Base-by-base conservation (phyloP, 305 asterid genomes). In the Solanum hybrid region DNA sequence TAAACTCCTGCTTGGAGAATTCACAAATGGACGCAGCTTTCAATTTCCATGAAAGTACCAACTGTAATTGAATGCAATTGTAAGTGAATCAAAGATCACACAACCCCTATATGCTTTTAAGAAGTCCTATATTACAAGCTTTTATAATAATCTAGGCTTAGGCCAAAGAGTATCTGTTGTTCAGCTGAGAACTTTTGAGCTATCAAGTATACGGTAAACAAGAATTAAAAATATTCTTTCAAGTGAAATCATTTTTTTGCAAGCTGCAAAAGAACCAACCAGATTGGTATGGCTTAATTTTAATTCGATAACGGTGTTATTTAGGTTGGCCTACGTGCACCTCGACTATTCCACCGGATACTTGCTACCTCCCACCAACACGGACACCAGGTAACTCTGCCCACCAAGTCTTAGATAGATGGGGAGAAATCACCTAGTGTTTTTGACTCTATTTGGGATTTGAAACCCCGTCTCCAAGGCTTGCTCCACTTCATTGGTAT, bases 11-110 rank as follows among this genome's bases (percentile, higher is more conserved):
- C 95, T 98, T 97, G 26, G 99, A 95, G 92, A 97, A 98, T 94
- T 98, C 99, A 92, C 99, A 98, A 97, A 98, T 98, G 35, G 99
- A 96, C 83, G 97, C 99, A 92, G 99, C 99, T 93, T 94, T 95
- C 98, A 97, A 96, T 91, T 98, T 98, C 99, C 99, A 98, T 87
- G 99, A 95, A 89, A 97, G 90, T 88, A 97, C 99, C 96, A 98
- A 93, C 99, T 98, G 92, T 89, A 91, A 39, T 91, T 84, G 51
- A 57, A 57, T 64, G 51, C 51, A 22, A 85, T 51, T 51, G 39
- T 83, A 83, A 83, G 76, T 29, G 51, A 85, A 82, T 40, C 87
- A 82, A 82, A 40, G 26, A 26, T 82, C 71, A 82, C 87, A 24
- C 16, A 26, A 39, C 35, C 36, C 24, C 35, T 37, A 34, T 39